Evolutionary conservation across 148 eudicot species (phyloP).

Genomic region (Vaccinium vitisidaea): DNA sequence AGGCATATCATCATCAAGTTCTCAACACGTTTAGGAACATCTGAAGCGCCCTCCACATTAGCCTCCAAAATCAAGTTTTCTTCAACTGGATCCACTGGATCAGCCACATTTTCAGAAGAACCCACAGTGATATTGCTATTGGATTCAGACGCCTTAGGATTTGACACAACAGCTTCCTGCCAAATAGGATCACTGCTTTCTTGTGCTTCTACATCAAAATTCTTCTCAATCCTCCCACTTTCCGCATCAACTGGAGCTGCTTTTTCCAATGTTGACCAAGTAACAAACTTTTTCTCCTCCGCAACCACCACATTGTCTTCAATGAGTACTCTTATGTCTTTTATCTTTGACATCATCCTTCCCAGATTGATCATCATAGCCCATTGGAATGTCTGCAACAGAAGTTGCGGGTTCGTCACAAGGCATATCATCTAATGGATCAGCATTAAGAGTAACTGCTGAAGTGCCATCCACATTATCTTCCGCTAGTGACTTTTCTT

Average conservation of each 20-base stretch:
- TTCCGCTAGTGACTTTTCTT: background rate
- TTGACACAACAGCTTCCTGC: background rate
- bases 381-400: constrained; percentile 11
- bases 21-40: too few species aligned
- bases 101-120: constrained; percentile 10
- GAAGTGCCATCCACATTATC: background rate
- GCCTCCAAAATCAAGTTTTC: background rate
- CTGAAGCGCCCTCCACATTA: background rate
- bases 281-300: background rate
- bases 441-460: background rate
- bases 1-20: too few species aligned
- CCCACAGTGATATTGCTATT: background rate
- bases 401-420: background rate
- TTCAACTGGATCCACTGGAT: background rate
- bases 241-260: background rate
- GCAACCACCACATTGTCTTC: background rate
- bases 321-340: background rate
- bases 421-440: constrained; percentile 1
- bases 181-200: background rate
- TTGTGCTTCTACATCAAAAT: constrained; percentile 7
- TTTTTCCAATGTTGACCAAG: constrained; percentile 1
- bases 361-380: constrained; percentile 9
- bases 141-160: constrained; percentile 6
- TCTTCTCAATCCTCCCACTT: background rate
- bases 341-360: background rate